phyloP scores from a whole-genome alignment of 2,329 filamentous ascomycete species.

The Penicillium crustosum region DNA sequence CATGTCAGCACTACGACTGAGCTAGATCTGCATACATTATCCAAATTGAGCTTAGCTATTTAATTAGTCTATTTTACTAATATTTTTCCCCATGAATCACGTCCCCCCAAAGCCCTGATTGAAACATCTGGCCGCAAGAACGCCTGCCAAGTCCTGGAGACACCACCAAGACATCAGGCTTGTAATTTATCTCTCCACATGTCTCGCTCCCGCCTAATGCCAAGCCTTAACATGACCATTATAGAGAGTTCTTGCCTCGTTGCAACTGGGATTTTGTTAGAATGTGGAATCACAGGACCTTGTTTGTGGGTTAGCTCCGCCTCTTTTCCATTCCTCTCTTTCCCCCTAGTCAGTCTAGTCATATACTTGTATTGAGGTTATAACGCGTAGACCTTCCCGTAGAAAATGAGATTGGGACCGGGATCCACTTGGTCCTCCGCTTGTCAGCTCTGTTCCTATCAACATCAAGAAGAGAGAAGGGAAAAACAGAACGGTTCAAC shows the following conservation, averaged over 20 bases:
- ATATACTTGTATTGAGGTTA: too few relatives aligned
- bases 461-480: too few relatives aligned
- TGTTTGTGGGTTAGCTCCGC: too few relatives aligned
- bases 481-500: too few relatives aligned
- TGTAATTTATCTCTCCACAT: not conserved
- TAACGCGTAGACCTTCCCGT: too few relatives aligned
- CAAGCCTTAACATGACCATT: not conserved
- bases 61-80: too few relatives aligned
- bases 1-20: not conserved
- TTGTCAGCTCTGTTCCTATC: too few relatives aligned
- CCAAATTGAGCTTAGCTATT: not conserved
- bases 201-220: not conserved
- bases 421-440: too few relatives aligned
- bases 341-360: too few relatives aligned
- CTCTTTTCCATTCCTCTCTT: too few relatives aligned
- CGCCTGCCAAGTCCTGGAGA: not conserved
- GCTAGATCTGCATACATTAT: not conserved
- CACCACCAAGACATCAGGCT: not conserved
- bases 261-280: not conserved
- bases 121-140: not conserved
- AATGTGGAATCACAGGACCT: not conserved
- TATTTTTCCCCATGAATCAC: slow-evolving; percentile 1
- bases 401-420: too few relatives aligned
- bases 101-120: not conserved
- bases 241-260: not conserved